phyloP scores from a whole-genome alignment of 73 alveolate species.

The Effrenium voratum region DNA sequence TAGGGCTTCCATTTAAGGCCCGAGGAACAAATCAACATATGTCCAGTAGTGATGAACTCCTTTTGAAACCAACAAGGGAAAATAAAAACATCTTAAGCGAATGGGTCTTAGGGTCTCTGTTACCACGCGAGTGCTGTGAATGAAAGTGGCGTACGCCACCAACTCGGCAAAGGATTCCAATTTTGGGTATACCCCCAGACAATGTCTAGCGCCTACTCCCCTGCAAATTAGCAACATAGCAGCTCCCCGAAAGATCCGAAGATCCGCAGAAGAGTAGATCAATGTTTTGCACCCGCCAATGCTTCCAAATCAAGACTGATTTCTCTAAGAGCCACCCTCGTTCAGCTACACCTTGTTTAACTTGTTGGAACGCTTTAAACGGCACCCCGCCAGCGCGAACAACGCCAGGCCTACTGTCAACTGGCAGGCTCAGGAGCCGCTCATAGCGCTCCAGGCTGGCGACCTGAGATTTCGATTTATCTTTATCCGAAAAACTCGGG shows the following conservation, averaged over 20 bases:
- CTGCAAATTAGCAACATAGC: not conserved
- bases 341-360: not conserved
- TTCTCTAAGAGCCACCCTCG: not conserved
- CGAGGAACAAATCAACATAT: too few species aligned
- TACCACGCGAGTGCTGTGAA: too few species aligned
- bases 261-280: not conserved
- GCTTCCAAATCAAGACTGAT: not conserved
- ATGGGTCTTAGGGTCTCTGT: too few species aligned
- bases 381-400: not conserved
- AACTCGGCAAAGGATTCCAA: too few species aligned
- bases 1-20: too few species aligned
- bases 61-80: too few species aligned
- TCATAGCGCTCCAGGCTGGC: constrained; percentile 76
- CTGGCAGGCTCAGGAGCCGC: constrained; percentile 73
- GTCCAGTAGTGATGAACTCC: too few species aligned
- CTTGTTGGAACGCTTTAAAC: not conserved
- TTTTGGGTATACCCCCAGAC: too few species aligned
- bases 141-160: too few species aligned
- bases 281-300: not conserved
- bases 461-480: not conserved
- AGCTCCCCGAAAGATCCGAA: not conserved
- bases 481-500: not conserved
- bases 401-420: constrained; percentile 51
- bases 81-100: too few species aligned
- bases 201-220: too few species aligned